Conservation (phyloP, 1,284 basidiomycete genomes). For the Irpex sp. region DNA sequence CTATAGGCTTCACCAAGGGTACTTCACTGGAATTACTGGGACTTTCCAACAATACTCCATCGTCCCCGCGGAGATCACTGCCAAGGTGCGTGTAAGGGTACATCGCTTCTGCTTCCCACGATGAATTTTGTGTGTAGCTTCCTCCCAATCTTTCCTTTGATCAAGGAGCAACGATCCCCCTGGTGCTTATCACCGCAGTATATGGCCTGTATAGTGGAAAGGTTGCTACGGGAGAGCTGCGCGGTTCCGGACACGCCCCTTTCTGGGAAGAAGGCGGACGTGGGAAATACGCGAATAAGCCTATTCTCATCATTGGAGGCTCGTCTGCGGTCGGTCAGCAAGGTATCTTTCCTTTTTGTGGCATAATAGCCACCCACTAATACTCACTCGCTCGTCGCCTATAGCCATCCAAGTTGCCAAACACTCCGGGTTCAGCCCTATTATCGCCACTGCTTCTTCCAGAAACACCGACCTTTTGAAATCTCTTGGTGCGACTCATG, state of each 20-base stretch:
- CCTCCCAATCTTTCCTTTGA: constrained; percentile 20
- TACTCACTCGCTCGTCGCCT: not conserved
- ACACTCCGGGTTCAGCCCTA: constrained; percentile 44
- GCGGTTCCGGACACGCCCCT: constrained; percentile 13
- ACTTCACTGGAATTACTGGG: constrained; percentile 4
- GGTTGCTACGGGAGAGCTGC: not conserved
- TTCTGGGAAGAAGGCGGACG: constrained; percentile 18
- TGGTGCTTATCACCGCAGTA: constrained; percentile 19
- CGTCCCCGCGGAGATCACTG: constrained; percentile 11
- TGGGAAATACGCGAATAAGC: constrained; percentile 25
- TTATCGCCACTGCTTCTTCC: constrained; percentile 44
- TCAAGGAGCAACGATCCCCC: constrained; percentile 18
- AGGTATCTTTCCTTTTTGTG: constrained; percentile 13
- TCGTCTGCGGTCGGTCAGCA: constrained; percentile 36
- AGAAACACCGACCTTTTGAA: constrained; percentile 40
- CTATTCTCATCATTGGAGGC: constrained; percentile 35
- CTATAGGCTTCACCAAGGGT: not conserved
- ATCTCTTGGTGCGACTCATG: constrained; percentile 46
- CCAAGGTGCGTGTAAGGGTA: constrained; percentile 15
- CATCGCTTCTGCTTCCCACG: not conserved
- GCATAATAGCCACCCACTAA: too few relatives aligned
- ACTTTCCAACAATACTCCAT: constrained; percentile 25
- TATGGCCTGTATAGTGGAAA: constrained; percentile 11
- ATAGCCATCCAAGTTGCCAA: constrained; percentile 42
- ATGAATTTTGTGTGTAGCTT: constrained; percentile 6